Base-by-base conservation (phyloP, 768 basidiomycete species). In the Lentinula lateritia region DNA sequence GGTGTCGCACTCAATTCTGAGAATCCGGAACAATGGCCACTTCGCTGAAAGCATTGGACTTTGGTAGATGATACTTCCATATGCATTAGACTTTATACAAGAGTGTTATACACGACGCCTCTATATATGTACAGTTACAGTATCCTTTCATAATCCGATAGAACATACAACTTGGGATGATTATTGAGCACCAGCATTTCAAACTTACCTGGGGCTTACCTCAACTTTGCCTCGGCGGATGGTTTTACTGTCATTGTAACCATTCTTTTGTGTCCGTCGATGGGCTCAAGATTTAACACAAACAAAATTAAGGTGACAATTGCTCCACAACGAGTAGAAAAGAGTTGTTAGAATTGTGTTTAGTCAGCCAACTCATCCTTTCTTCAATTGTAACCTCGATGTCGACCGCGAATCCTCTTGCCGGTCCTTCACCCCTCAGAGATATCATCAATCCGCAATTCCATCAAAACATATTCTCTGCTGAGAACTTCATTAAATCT, bases 391-490 rank as follows among this genome's bases (percentile, higher is more conserved):
- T 12, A 35, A 52, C 63, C 23, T 32, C 61, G 48, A 80, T 77
- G 75, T 67, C 74, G 52, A 70, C 76, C 61, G 70, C 78, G 45
- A 82, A 78, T 70, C 82, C 83, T 39, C 78, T 87, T 55, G 78
- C 78, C 50, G 84, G 80, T 7, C 84, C 85, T 16, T 87, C 85
- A 48, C 64, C 77, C 16, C 78, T 88, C 62, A 80, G 77, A 68
- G 91, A 93, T 73, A 76, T 93, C 63, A 80, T 98, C 52, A 75
- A 87, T 65, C 95, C 95, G 1, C 94, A 96, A 69, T 95, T 97
- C 70, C 94, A 97, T 73, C 95, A 98, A 73, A 92, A 94, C 64
- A 91, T 92, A 72, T 88, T 97, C 61, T 78, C 84, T 46, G 87
- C 90, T 60, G 95, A 98, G 71, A 69, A 77, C 3, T 91, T 84